Conservation (phyloP, 768 basidiomycete species). For the Tylopilus subfusipes region DNA sequence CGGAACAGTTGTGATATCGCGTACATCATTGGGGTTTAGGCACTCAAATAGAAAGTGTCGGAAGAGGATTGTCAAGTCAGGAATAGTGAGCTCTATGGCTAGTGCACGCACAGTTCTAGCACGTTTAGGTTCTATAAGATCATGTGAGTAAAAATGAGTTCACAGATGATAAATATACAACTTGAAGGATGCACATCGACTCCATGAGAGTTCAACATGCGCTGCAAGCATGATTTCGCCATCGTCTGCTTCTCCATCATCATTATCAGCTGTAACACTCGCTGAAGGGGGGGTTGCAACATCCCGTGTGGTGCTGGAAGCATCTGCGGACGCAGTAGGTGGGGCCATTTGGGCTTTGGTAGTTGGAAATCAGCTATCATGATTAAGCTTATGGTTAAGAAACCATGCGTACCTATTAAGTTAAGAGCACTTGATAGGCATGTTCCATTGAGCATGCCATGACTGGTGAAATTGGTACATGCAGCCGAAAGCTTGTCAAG, state of each 20-base stretch:
- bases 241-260: background rate
- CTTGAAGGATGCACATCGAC: background rate
- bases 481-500: constrained; percentile 29
- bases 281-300: background rate
- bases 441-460: constrained; percentile 23
- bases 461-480: constrained; percentile 13
- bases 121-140: background rate
- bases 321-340: background rate
- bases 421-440: background rate
- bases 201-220: background rate
- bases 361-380: background rate
- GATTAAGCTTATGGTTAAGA: background rate
- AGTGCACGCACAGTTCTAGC: background rate
- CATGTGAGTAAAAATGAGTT: background rate
- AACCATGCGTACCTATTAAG: background rate
- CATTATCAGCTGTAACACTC: background rate
- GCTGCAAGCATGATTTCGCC: background rate
- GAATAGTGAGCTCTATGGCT: background rate
- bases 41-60: constrained; percentile 2
- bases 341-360: background rate
- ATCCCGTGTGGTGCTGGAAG: background rate
- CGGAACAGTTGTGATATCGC: background rate
- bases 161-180: background rate
- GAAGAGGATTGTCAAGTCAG: background rate
- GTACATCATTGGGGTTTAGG: constrained; percentile 8